Percentiles rank a stretch among this genome's conserved stretches.
phyloP scores from a whole-genome alignment of 106 monocot genomes.

The Allium fistulosum region DNA sequence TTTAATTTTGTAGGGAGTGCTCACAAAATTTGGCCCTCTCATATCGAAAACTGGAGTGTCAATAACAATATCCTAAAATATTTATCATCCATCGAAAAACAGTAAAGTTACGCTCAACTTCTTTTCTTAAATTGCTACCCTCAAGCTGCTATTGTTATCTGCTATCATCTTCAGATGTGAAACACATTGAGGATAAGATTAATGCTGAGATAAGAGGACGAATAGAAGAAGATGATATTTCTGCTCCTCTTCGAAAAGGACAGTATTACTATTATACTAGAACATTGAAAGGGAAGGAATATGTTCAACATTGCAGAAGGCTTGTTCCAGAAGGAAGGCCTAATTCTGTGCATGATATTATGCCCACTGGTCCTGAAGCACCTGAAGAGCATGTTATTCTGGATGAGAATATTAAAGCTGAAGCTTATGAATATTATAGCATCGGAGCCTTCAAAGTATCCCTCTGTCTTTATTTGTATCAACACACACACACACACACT shows the following conservation, averaged over 20 bases:
- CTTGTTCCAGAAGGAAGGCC: constrained; percentile 22
- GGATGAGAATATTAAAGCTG: constrained; percentile 92
- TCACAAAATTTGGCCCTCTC: no score
- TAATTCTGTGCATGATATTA: constrained; percentile 67
- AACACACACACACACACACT: not conserved
- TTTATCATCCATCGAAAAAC: no score
- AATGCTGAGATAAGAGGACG: constrained; percentile 91
- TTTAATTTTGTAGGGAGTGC: no score
- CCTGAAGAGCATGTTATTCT: constrained; percentile 83
- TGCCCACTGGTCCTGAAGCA: constrained; percentile 74
- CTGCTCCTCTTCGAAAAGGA: constrained; percentile 67
- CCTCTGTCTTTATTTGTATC: not conserved
- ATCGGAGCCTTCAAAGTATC: constrained; percentile 78
- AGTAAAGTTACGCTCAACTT: no score
- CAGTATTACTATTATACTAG: constrained; percentile 78
- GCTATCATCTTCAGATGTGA: constrained; percentile 37
- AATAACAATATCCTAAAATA: no score
- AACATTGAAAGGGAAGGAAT: constrained; percentile 88
- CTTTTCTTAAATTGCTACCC: no score
- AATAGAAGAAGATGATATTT: constrained; percentile 89
- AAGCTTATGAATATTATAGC: constrained; percentile 67
- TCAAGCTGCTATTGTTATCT: no score
- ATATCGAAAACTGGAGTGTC: no score
- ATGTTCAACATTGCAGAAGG: constrained; percentile 87
- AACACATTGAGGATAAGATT: constrained; percentile 54